phyloP scores from a whole-genome alignment of 2,329 filamentous ascomycete genomes.

The Pyricularia sp. region DNA sequence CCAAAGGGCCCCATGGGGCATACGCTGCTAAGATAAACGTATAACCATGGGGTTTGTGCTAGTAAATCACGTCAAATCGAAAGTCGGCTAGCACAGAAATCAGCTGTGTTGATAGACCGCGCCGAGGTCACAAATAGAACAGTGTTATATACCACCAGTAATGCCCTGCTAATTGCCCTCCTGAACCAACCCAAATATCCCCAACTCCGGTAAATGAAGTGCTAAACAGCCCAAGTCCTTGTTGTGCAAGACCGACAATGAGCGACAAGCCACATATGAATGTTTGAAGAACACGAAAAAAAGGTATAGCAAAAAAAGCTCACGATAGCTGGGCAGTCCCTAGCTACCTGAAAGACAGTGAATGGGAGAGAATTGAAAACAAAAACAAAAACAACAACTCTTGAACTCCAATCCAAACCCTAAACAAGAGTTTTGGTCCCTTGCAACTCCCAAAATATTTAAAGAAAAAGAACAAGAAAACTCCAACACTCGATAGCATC shows the following conservation, averaged over 20 bases:
- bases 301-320: not conserved
- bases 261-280: not conserved
- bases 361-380: not conserved
- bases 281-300: not conserved
- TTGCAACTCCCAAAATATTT: not conserved
- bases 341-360: not conserved
- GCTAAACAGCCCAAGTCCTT: not conserved
- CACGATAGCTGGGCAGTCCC: not conserved
- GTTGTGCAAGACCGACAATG: not conserved
- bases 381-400: not conserved
- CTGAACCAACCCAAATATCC: not conserved
- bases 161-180: not conserved
- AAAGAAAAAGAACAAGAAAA: not conserved
- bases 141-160: not conserved
- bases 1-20: too few relatives aligned
- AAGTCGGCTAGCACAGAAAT: not conserved
- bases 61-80: not conserved
- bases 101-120: not conserved
- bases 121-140: not conserved
- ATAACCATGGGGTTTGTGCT: not conserved
- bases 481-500: not conserved
- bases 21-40: not conserved
- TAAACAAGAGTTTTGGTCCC: not conserved
- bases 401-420: not conserved
- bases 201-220: not conserved